Percentiles rank a stretch among this genome's conserved stretches.
phyloP scores from a whole-genome alignment of 345 rosid species.

The Draba incana region DNA sequence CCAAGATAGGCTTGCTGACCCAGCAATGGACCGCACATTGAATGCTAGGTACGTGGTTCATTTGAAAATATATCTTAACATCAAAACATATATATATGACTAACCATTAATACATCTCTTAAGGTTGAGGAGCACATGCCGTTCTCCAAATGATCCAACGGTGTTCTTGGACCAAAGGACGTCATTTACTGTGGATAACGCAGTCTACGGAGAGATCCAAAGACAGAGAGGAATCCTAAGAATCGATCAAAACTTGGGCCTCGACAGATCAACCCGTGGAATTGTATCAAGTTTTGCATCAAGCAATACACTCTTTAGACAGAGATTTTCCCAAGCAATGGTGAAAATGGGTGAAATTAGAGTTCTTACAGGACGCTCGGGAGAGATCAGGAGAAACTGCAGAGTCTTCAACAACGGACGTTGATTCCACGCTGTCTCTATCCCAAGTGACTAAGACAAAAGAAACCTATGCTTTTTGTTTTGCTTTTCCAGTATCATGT shows the following conservation, averaged over 20 bases:
- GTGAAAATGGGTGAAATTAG: constrained; percentile 56
- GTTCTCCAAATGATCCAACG: constrained; percentile 47
- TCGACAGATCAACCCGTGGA: constrained; percentile 44
- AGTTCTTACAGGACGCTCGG: constrained; percentile 61
- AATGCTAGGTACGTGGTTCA: constrained; percentile 33
- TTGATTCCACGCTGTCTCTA: neutral
- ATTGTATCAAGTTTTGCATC: constrained; percentile 49
- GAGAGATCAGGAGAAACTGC: constrained; percentile 64
- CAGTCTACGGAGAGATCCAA: constrained; percentile 48
- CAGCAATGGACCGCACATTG: constrained; percentile 55
- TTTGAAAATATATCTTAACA: neutral
- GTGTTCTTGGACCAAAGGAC: constrained; percentile 67
- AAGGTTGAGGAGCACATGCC: constrained; percentile 47
- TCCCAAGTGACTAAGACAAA: too few species aligned
- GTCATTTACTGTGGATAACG: constrained; percentile 51
- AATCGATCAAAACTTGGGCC: constrained; percentile 62
- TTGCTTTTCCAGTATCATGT: neutral
- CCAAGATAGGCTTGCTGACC: constrained; percentile 55
- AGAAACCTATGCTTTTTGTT: too few species aligned
- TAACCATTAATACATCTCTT: neutral
- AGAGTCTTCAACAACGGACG: constrained; percentile 50
- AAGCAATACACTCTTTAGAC: constrained; percentile 40
- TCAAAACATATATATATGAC: neutral
- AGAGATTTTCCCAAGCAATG: constrained; percentile 59
- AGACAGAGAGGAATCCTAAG: constrained; percentile 55